Percentiles rank a stretch among this genome's conserved stretches.
phyloP scores from a whole-genome alignment of 2,329 filamentous ascomycete genomes.

The Colletotrichum lupini region DNA sequence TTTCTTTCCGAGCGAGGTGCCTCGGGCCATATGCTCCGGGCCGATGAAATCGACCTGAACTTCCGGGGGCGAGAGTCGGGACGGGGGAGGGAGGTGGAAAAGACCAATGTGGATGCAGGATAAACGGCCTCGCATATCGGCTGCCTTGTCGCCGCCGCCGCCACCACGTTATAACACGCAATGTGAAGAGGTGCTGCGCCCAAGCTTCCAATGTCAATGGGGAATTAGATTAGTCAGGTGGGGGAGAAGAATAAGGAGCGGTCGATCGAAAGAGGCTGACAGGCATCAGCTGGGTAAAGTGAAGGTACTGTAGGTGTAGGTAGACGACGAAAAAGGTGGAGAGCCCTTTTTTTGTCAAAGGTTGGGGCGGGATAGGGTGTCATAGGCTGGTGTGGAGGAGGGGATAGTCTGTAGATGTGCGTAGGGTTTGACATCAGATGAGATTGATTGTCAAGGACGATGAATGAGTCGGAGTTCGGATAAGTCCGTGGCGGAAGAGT shows the following conservation, averaged over 20 bases:
- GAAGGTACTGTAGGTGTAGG: neutral
- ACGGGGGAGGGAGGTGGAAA: neutral
- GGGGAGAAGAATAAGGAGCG: neutral
- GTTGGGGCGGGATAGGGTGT: constrained; percentile 2
- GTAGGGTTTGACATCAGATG: neutral
- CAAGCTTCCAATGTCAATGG: neutral
- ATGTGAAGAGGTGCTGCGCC: too few relatives aligned
- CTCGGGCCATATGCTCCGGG: neutral
- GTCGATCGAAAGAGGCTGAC: neutral
- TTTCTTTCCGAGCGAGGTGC: neutral
- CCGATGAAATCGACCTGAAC: neutral
- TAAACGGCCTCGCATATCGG: neutral
- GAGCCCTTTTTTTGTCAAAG: neutral
- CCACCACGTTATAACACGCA: neutral
- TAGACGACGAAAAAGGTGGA: neutral
- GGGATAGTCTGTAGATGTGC: neutral
- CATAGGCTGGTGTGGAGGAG: neutral
- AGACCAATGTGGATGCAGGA: neutral
- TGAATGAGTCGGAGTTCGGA: neutral
- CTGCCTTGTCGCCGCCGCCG: too few relatives aligned
- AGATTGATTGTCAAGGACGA: neutral
- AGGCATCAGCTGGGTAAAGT: neutral
- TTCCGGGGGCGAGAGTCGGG: neutral
- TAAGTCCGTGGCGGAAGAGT: neutral
- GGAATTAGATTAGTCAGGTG: neutral